Conservation (phyloP, 2,329 filamentous ascomycete genomes). For the Neopestalotiopsis sp. region DNA sequence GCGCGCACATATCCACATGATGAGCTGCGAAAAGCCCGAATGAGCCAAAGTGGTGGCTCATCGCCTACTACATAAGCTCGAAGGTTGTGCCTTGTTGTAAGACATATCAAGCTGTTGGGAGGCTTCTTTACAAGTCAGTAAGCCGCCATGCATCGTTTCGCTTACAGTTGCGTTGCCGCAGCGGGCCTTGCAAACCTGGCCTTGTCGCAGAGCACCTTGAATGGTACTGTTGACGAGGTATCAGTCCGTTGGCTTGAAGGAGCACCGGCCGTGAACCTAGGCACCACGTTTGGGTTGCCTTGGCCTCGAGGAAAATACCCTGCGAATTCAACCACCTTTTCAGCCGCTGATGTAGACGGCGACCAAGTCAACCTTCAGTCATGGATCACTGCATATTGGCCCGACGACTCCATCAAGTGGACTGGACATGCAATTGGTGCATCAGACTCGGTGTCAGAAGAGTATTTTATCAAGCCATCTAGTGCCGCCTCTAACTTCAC, state of each 20-base stretch:
- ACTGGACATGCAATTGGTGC: constrained; percentile 59
- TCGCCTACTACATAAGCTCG: neutral
- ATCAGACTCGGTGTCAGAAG: constrained; percentile 42
- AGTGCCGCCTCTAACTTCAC: neutral
- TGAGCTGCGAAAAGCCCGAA: too few relatives aligned
- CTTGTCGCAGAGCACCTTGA: constrained; percentile 12
- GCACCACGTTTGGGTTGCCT: constrained; percentile 50
- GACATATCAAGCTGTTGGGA: neutral
- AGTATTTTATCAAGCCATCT: constrained; percentile 47
- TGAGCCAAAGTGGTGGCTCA: neutral
- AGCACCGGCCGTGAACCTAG: constrained; percentile 38
- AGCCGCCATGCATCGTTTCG: neutral
- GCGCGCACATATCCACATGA: too few relatives aligned
- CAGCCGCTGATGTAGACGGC: constrained; percentile 31
- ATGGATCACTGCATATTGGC: constrained; percentile 64
- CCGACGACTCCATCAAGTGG: constrained; percentile 66
- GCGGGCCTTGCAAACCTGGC: neutral
- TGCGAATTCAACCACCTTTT: constrained; percentile 42
- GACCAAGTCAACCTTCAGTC: constrained; percentile 48
- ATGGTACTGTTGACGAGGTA: constrained; percentile 24
- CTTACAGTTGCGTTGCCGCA: neutral
- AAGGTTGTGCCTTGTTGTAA: neutral
- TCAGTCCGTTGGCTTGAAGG: constrained; percentile 46
- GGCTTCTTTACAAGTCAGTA: neutral
- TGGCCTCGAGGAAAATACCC: constrained; percentile 46